Conservation (phyloP, 2,329 filamentous ascomycete genomes). For the Scytalidium sp. region DNA sequence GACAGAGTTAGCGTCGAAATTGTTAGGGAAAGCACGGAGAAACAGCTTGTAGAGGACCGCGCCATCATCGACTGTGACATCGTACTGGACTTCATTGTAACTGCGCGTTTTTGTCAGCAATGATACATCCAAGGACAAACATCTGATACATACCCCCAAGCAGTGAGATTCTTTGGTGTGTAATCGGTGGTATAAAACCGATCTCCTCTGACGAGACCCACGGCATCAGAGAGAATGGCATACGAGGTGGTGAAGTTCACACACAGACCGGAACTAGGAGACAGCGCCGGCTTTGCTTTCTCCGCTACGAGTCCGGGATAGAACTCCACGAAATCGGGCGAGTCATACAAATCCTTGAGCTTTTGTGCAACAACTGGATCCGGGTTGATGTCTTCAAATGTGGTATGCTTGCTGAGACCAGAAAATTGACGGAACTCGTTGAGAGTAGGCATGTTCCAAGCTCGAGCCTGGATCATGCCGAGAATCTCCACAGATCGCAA, state of each 20-base stretch:
- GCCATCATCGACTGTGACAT: constrained; percentile 73
- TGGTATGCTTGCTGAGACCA: constrained; percentile 70
- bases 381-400: constrained; percentile 80
- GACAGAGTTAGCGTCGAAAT: constrained; percentile 74
- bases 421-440: constrained; percentile 88
- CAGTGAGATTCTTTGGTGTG: constrained; percentile 68
- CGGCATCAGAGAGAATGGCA: constrained; percentile 57
- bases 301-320: constrained; percentile 68
- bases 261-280: constrained; percentile 50
- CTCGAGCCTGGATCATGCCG: constrained; percentile 72
- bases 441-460: constrained; percentile 70
- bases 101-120: constrained; percentile 21
- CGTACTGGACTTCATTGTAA: constrained; percentile 60
- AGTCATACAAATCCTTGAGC: constrained; percentile 65
- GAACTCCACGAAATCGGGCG: constrained; percentile 55
- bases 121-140: constrained; percentile 18
- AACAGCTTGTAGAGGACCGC: constrained; percentile 85
- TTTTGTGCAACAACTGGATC: constrained; percentile 67
- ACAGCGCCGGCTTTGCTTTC: constrained; percentile 47
- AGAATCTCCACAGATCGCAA: constrained; percentile 77
- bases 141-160: constrained; percentile 66
- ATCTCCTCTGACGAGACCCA: constrained; percentile 54
- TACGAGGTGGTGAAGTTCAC: constrained; percentile 51
- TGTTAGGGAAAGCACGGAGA: constrained; percentile 73
- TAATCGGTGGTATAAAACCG: constrained; percentile 50